Evolutionary conservation across 2,329 filamentous ascomycete genomes (phyloP).

Genomic region (Fusarium neocosmosporiellum): DNA sequence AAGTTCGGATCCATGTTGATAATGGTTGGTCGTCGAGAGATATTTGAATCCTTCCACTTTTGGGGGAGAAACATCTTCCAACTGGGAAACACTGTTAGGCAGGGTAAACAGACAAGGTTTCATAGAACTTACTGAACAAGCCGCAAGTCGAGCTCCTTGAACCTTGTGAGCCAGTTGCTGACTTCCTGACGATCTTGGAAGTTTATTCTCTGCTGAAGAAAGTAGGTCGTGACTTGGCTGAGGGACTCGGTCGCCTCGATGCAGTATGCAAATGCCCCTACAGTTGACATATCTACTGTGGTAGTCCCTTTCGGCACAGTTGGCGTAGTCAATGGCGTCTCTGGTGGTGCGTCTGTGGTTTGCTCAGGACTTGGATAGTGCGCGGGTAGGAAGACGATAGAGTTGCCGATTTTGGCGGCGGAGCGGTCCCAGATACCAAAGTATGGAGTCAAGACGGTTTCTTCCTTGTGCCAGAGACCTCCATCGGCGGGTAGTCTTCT

Average conservation of each 20-base stretch:
- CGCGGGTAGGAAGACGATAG: conserved; percentile 51
- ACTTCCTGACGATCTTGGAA: conserved; percentile 53
- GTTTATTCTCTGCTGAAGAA: conserved; percentile 57
- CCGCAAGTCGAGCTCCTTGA: conserved; percentile 60
- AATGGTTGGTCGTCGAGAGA: conserved; percentile 39
- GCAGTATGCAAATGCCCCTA: conserved; percentile 59
- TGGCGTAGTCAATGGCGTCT: conserved; percentile 4
- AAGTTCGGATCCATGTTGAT: conserved; percentile 60
- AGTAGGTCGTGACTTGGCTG: conserved; percentile 57
- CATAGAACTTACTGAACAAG: conserved; percentile 51
- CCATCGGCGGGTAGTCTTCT: conserved; percentile 52
- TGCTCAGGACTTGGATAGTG: conserved; percentile 44
- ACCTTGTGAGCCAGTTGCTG: conserved; percentile 56
- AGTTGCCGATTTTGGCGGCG: conserved; percentile 52
- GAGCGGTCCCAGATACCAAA: conserved; percentile 59
- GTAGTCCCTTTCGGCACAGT: background rate
- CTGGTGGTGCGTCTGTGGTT: conserved; percentile 7
- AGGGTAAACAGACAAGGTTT: background rate
- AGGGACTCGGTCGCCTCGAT: conserved; percentile 60
- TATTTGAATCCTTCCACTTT: conserved; percentile 51
- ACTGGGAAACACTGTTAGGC: conserved; percentile 16
- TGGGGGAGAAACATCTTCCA: conserved; percentile 50
- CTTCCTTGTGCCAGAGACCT: conserved; percentile 53
- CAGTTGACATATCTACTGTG: conserved; percentile 48
- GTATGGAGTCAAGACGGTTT: conserved; percentile 53